A percentile compares a stretch with the other conserved stretches of the same genome.
Evolutionary conservation across 2,329 filamentous ascomycete genomes (phyloP).

Genomic region (Verticillium zaregamsianum): DNA sequence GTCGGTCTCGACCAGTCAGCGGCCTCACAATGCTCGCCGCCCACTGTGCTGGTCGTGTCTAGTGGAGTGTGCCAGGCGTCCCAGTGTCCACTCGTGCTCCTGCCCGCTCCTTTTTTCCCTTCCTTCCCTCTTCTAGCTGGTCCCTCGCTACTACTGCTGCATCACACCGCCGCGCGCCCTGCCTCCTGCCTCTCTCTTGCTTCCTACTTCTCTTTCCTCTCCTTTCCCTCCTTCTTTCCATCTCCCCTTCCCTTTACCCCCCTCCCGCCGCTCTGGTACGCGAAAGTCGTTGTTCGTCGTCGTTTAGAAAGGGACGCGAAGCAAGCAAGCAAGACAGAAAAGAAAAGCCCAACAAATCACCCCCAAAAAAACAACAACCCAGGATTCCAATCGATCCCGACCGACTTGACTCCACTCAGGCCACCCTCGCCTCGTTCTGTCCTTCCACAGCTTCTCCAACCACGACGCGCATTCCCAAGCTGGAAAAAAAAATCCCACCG

Average conservation of each 20-base stretch:
- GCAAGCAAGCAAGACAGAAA: constrained; percentile 2
- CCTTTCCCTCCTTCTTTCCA: constrained; percentile 22
- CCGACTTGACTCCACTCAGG: background rate
- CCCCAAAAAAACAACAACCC: constrained; percentile 4
- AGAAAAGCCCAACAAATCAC: constrained; percentile 18
- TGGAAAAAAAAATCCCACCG: background rate
- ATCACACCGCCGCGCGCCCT: constrained; percentile 12
- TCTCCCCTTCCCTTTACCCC: constrained; percentile 18
- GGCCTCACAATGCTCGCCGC: background rate
- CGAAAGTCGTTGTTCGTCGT: constrained; percentile 21
- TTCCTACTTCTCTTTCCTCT: constrained; percentile 23
- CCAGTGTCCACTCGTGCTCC: constrained; percentile 4
- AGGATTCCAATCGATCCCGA: constrained; percentile 3
- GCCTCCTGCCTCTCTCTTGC: constrained; percentile 26
- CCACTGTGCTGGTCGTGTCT: background rate
- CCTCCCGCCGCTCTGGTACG: constrained; percentile 18
- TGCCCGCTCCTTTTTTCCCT: constrained; percentile 8
- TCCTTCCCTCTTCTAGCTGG: constrained; percentile 7
- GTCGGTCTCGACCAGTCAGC: background rate
- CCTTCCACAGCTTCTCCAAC: constrained; percentile 1
- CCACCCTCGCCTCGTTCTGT: background rate
- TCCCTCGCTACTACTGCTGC: constrained; percentile 9
- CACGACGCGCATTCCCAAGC: constrained; percentile 2
- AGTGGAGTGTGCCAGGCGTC: background rate
- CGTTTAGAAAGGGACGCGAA: constrained; percentile 13